Conservation (phyloP, 2,329 filamentous ascomycete genomes). For the Didymosphaeria variabile region DNA sequence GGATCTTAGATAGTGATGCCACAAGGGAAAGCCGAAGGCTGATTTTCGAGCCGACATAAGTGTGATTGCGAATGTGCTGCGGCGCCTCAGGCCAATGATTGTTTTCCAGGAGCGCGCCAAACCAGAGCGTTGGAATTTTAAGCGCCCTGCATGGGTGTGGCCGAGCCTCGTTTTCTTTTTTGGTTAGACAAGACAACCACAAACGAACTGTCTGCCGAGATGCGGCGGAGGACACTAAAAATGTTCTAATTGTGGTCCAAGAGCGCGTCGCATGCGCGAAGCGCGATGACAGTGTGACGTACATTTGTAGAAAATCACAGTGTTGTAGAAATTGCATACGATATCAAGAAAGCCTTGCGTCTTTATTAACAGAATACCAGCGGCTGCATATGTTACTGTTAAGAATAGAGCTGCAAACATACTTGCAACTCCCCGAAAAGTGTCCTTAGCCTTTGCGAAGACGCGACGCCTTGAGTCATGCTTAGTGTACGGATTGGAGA, state of each 20-base stretch:
- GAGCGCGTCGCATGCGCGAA: background rate
- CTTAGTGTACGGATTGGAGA: background rate
- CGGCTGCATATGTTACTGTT: background rate
- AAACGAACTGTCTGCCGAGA: background rate
- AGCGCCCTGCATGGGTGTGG: constrained; percentile 9
- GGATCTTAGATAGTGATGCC: constrained; percentile 7
- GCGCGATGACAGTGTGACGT: background rate
- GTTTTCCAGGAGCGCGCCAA: background rate
- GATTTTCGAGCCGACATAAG: constrained; percentile 8
- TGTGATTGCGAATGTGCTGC: constrained; percentile 5
- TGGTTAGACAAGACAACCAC: background rate
- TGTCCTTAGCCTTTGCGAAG: background rate
- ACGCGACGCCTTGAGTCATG: background rate
- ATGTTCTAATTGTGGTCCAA: background rate
- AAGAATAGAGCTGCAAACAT: background rate
- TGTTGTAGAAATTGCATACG: background rate
- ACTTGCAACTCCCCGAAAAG: too few relatives aligned
- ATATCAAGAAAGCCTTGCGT: background rate
- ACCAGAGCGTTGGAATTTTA: constrained; percentile 9
- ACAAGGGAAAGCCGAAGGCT: constrained; percentile 14
- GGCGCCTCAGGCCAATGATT: constrained; percentile 5
- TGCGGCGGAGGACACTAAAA: constrained; percentile 4
- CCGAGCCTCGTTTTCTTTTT: background rate
- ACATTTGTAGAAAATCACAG: background rate
- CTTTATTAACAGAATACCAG: background rate